Percentiles rank a stretch among this genome's conserved stretches.
phyloP scores from a whole-genome alignment of 2,329 filamentous ascomycete genomes.

The Venturia pyrina region DNA sequence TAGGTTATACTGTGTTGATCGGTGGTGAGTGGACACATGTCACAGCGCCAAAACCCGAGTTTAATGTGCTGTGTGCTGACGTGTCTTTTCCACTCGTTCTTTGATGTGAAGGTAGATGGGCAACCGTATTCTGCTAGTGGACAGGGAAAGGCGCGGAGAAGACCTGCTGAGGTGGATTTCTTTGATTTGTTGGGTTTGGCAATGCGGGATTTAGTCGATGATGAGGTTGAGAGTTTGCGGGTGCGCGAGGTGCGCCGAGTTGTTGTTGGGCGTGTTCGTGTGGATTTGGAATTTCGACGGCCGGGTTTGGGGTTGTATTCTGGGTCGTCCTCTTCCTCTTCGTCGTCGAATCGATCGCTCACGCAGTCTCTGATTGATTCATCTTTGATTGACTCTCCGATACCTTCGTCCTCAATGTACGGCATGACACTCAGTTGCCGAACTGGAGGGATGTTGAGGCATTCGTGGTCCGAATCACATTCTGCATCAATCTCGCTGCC shows the following conservation, averaged over 20 bases:
- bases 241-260: background rate
- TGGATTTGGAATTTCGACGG: background rate
- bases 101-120: constrained; percentile 58
- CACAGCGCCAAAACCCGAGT: constrained; percentile 65
- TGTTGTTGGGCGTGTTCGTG: background rate
- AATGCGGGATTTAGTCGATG: constrained; percentile 4
- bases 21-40: constrained; percentile 41
- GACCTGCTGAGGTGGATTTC: constrained; percentile 8
- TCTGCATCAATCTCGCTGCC: constrained; percentile 4
- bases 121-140: constrained; percentile 74
- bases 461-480: constrained; percentile 8
- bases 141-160: constrained; percentile 55
- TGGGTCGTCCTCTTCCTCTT: constrained; percentile 4
- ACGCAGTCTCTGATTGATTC: constrained; percentile 1
- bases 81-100: constrained; percentile 96
- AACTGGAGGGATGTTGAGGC: background rate
- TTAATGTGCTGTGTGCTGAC: constrained; percentile 70
- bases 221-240: constrained; percentile 2
- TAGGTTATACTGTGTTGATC: constrained; percentile 20
- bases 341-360: constrained; percentile 1
- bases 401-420: constrained; percentile 3
- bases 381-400: constrained; percentile 9
- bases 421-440: background rate
- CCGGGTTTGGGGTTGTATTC: constrained; percentile 9
- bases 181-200: constrained; percentile 19